Evolutionary conservation across 768 basidiomycete genomes (phyloP).

Genomic region (Boletus speciosus): DNA sequence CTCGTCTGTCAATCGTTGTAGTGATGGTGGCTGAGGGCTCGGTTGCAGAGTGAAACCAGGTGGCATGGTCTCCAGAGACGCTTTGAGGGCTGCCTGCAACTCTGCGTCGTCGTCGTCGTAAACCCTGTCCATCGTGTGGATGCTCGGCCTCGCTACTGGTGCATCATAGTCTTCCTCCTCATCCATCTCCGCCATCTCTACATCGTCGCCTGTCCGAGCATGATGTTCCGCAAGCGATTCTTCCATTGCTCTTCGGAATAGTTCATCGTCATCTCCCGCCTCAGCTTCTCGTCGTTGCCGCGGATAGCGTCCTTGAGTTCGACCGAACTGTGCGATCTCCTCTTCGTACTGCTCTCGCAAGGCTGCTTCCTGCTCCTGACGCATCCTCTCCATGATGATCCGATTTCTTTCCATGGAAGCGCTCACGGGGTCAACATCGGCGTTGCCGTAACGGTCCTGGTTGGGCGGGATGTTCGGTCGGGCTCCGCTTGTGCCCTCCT

Average conservation of each 20-base stretch:
- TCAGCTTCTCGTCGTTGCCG: slow-evolving; percentile 2
- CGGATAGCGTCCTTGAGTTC: slow-evolving; percentile 6
- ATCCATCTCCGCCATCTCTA: slow-evolving; percentile 17
- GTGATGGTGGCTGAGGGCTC: slow-evolving; percentile 6
- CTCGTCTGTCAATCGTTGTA: slow-evolving; percentile 16
- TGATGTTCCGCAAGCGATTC: slow-evolving; percentile 22
- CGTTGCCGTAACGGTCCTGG: slow-evolving; percentile 29
- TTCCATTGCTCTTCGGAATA: slow-evolving; percentile 44
- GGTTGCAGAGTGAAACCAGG: slow-evolving; percentile 43
- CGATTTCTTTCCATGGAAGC: slow-evolving; percentile 67
- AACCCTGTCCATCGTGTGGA: slow-evolving; percentile 37
- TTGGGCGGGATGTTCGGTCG: slow-evolving; percentile 25
- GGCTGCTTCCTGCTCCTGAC: slow-evolving; percentile 62
- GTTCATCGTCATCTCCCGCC: slow-evolving; percentile 52
- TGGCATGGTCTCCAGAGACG: slow-evolving; percentile 69
- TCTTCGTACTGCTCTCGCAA: slow-evolving; percentile 55
- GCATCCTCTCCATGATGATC: slow-evolving; percentile 59
- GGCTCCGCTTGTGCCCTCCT: slow-evolving; percentile 12
- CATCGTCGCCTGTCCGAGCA: slow-evolving; percentile 19
- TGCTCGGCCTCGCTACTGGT: not conserved
- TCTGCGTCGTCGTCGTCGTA: slow-evolving; percentile 88
- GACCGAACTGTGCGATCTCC: slow-evolving; percentile 32
- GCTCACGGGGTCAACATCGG: slow-evolving; percentile 50
- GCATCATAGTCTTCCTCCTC: slow-evolving; percentile 21
- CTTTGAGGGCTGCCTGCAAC: slow-evolving; percentile 82